Conservation (phyloP, 2,329 filamentous ascomycete genomes). For the Sarocladium oryzae region DNA sequence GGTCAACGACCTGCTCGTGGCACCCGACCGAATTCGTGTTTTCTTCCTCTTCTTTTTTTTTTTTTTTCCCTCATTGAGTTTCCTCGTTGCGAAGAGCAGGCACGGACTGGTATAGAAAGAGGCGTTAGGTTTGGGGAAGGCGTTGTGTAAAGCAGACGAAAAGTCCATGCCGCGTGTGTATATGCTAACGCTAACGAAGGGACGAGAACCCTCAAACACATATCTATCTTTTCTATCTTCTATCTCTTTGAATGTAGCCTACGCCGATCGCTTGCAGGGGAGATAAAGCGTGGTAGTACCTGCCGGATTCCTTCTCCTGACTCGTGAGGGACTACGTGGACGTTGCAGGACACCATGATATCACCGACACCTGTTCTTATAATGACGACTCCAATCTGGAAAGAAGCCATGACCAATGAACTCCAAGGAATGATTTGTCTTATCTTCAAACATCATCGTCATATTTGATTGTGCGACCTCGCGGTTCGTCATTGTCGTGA, state of each 20-base stretch:
- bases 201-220: background rate
- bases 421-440: background rate
- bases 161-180: background rate
- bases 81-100: no score
- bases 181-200: background rate
- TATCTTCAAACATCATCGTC: background rate
- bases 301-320: background rate
- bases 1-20: no score
- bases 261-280: background rate
- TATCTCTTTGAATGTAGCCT: background rate
- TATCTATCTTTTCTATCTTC: background rate
- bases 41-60: no score
- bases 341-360: background rate
- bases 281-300: background rate
- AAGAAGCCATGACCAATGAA: background rate
- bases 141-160: background rate
- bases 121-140: no score
- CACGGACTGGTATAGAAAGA: no score
- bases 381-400: background rate
- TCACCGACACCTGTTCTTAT: background rate
- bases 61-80: no score
- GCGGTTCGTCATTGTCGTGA: background rate
- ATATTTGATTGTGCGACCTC: slow-evolving; percentile 2
- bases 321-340: background rate
- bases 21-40: no score